Conservation (phyloP, 257 asterid species). For the Verbascum thapsus region DNA sequence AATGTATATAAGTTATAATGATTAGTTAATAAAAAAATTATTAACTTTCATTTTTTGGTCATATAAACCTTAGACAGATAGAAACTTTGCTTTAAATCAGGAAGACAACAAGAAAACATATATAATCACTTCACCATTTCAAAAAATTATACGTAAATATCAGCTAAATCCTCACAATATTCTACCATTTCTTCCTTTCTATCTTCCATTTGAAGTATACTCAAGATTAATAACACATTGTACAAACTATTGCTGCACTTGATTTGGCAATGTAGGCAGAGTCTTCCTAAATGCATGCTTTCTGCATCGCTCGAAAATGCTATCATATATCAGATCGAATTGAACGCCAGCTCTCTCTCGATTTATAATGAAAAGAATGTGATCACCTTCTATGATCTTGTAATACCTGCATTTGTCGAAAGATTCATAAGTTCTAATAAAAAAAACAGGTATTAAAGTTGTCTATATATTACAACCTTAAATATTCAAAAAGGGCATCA, state of each 20-base stretch:
- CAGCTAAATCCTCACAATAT: not conserved
- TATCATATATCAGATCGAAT: slow-evolving; percentile 86
- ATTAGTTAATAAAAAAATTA: too few species aligned
- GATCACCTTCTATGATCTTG: slow-evolving; percentile 94
- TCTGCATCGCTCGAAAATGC: slow-evolving; percentile 93
- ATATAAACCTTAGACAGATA: too few species aligned
- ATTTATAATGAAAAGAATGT: slow-evolving; percentile 84
- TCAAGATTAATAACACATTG: slow-evolving; percentile 21
- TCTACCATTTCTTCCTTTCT: slow-evolving; percentile 10
- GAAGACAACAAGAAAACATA: too few species aligned
- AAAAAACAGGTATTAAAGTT: too few species aligned
- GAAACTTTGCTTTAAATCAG: too few species aligned
- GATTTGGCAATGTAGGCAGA: slow-evolving; percentile 61
- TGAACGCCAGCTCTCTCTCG: slow-evolving; percentile 93
- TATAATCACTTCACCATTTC: too few species aligned
- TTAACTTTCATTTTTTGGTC: too few species aligned
- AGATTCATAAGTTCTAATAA: too few species aligned
- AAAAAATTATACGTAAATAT: not conserved
- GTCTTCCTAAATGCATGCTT: slow-evolving; percentile 75
- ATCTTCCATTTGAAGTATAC: slow-evolving; percentile 11
- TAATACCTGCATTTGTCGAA: slow-evolving; percentile 62
- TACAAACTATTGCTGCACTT: slow-evolving; percentile 37
- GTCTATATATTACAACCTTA: too few species aligned
- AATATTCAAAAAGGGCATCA: not conserved
- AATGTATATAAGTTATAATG: too few species aligned